Evolutionary conservation across 148 eudicot species (phyloP).

Genomic region (Chenopodium berlandieri): DNA sequence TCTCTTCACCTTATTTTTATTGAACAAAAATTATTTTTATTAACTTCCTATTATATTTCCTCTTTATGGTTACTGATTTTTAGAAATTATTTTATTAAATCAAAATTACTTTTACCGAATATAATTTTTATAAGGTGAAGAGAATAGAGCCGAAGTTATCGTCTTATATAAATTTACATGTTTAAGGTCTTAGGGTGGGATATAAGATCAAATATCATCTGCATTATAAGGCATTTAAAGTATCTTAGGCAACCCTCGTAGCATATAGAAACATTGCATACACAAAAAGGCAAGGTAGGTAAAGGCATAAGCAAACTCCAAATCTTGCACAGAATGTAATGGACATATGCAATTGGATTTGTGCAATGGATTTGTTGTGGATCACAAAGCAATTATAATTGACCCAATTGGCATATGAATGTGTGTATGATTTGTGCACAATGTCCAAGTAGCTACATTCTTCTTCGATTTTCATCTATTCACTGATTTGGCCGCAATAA

Average conservation of each 20-base stretch:
- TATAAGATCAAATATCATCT: too few species aligned
- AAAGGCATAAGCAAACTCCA: conserved; percentile 10
- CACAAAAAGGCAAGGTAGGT: background rate
- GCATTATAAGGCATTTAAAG: too few species aligned
- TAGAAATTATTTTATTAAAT: too few species aligned
- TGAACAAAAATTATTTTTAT: too few species aligned
- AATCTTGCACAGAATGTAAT: conserved; percentile 3
- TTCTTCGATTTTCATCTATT: background rate
- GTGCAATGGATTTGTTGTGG: conserved; percentile 25
- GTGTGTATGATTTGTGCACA: conserved; percentile 7
- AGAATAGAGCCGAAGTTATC: too few species aligned
- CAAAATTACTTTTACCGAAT: too few species aligned
- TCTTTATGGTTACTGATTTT: too few species aligned
- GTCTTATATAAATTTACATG: too few species aligned
- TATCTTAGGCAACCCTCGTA: background rate
- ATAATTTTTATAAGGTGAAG: too few species aligned
- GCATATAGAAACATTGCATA: background rate
- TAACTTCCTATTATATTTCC: too few species aligned
- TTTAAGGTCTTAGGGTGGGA: too few species aligned
- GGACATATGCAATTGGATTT: conserved; percentile 1
- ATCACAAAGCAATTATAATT: conserved; percentile 26
- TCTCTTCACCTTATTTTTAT: too few species aligned
- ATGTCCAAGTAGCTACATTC: background rate
- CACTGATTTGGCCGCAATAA: background rate
- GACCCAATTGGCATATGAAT: background rate